A percentile compares a stretch with the other conserved stretches of the same genome.
Evolutionary conservation across 75 land plant species (phyloP).

Genomic region (Isoetes taiwanensis): DNA sequence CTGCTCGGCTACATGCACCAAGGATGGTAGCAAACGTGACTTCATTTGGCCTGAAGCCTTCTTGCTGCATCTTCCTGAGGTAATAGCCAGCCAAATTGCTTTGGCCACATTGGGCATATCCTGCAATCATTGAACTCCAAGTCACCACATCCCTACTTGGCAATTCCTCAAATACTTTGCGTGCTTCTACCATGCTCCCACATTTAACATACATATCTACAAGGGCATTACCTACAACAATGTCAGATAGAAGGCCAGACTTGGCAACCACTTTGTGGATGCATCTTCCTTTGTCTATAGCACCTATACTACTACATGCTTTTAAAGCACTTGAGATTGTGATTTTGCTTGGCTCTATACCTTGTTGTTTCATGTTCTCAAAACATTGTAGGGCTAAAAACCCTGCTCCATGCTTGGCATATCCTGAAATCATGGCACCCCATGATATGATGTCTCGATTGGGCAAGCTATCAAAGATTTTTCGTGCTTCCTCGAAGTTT

Average conservation of each 20-base stretch:
- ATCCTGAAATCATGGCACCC: constrained; percentile 16
- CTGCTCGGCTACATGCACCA: constrained; percentile 10
- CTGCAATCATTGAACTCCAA: not conserved
- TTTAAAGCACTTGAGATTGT: not conserved
- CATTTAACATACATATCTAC: not conserved
- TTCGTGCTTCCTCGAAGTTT: constrained; percentile 18
- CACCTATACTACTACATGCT: not conserved
- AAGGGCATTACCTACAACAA: not conserved
- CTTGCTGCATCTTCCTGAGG: not conserved
- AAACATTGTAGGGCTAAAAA: not conserved
- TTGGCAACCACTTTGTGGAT: not conserved
- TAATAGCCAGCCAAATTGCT: not conserved
- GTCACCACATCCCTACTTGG: not conserved
- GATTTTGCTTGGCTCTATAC: too few species aligned
- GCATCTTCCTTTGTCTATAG: not conserved
- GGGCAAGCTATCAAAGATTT: constrained; percentile 25
- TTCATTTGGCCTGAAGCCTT: not conserved
- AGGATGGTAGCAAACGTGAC: not conserved
- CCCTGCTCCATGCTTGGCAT: constrained; percentile 11
- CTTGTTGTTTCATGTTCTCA: too few species aligned
- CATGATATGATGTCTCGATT: constrained; percentile 9
- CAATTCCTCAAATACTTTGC: not conserved
- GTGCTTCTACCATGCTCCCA: not conserved
- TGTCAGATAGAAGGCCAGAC: not conserved
- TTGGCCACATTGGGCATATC: not conserved